These are phyloP conservation scores for Talaromyces sp. DNA, from an alignment of 2,329 filamentous ascomycete genomes.

Conservation along the genomic window DNA sequence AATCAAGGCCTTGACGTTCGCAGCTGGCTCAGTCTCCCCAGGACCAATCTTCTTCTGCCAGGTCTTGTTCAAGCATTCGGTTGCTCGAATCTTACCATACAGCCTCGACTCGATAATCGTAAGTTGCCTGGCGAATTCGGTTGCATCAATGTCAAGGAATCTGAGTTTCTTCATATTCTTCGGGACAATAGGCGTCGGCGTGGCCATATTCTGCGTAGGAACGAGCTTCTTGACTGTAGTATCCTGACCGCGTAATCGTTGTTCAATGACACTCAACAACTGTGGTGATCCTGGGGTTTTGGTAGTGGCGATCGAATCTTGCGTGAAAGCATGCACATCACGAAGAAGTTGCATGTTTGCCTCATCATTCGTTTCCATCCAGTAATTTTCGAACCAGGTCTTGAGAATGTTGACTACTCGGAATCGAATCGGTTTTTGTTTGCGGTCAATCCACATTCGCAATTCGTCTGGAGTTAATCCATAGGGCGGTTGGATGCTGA, in stretches of 20 bases:
- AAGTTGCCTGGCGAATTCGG: slow-evolving; percentile 94
- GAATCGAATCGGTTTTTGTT: slow-evolving; percentile 94
- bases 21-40: slow-evolving; percentile 69
- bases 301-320: slow-evolving; percentile 86
- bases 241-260: slow-evolving; percentile 84
- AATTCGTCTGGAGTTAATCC: slow-evolving; percentile 73
- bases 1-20: slow-evolving; percentile 94
- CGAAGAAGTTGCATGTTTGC: slow-evolving; percentile 81
- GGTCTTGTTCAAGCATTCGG: slow-evolving; percentile 95
- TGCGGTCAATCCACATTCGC: slow-evolving; percentile 85
- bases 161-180: slow-evolving; percentile 99
- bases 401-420: slow-evolving; percentile 96
- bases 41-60: slow-evolving; percentile 95
- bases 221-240: slow-evolving; percentile 81
- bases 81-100: slow-evolving; percentile 93
- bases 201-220: slow-evolving; percentile 77
- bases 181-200: slow-evolving; percentile 84
- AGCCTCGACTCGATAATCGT: slow-evolving; percentile 95
- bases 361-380: slow-evolving; percentile 95
- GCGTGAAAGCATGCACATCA: slow-evolving; percentile 85
- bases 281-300: slow-evolving; percentile 86
- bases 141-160: slow-evolving; percentile 93
- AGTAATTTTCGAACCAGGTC: slow-evolving; percentile 97
- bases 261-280: slow-evolving; percentile 82
- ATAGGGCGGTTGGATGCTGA: slow-evolving; percentile 86